Percentiles rank a stretch among this genome's conserved stretches.
Conservation (phyloP, 1,284 basidiomycete genomes). For the Rugiboletus extremiorientalis region DNA sequence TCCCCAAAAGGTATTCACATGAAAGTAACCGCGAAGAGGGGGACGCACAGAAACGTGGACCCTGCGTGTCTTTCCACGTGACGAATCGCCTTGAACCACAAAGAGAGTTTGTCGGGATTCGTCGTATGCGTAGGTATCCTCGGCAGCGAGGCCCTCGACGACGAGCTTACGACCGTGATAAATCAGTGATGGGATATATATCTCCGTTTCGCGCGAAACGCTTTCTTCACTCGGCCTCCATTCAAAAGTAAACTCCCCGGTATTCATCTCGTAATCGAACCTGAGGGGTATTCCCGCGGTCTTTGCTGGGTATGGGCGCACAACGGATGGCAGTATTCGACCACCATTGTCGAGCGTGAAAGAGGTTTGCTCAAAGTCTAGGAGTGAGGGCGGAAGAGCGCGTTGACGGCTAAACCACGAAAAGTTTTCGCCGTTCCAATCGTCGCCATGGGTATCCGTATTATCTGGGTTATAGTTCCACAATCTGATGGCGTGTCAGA, state of each 20-base stretch:
- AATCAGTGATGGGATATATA: constrained; percentile 71
- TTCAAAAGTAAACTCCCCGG: constrained; percentile 58
- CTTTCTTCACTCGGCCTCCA: constrained; percentile 49
- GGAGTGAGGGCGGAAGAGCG: constrained; percentile 49
- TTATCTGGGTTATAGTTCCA: constrained; percentile 97
- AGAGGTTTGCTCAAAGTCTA: constrained; percentile 56
- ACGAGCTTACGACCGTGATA: constrained; percentile 56
- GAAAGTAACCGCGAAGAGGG: constrained; percentile 49
- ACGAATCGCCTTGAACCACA: constrained; percentile 48
- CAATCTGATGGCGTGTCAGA: constrained; percentile 47
- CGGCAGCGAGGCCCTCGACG: constrained; percentile 51
- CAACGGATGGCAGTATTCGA: constrained; percentile 74
- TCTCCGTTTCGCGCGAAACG: constrained; percentile 66
- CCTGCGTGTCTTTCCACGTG: constrained; percentile 45
- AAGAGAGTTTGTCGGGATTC: constrained; percentile 65
- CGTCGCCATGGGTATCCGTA: constrained; percentile 76
- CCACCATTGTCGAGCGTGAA: constrained; percentile 77
- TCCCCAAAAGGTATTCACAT: constrained; percentile 60
- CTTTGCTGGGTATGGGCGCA: constrained; percentile 79
- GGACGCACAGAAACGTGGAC: constrained; percentile 57
- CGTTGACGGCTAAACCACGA: constrained; percentile 82
- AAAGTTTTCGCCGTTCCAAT: constrained; percentile 97
- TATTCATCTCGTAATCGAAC: constrained; percentile 73
- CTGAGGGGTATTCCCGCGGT: constrained; percentile 67
- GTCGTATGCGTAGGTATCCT: constrained; percentile 55